A percentile compares a stretch with the other conserved stretches of the same genome.
Evolutionary conservation across 1,139 yeast genomes (phyloP).

Genomic region (Pichia sp.): DNA sequence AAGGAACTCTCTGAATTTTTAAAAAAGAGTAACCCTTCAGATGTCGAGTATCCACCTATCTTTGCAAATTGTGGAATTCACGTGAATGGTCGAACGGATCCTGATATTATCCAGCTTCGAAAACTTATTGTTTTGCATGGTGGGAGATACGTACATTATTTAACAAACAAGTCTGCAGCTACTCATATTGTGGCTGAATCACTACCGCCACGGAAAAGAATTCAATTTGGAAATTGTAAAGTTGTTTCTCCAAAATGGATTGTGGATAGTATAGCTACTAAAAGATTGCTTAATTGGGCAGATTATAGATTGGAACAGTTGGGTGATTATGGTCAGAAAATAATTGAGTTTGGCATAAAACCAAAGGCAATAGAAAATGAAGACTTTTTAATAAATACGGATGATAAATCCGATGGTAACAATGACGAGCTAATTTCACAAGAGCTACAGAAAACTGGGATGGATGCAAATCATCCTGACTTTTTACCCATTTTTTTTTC

Average conservation of each 20-base stretch:
- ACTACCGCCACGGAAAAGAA: slow-evolving; percentile 67
- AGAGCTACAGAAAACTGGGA: slow-evolving; percentile 17
- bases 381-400: slow-evolving; percentile 6
- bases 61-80: slow-evolving; percentile 62
- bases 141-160: slow-evolving; percentile 65
- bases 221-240: slow-evolving; percentile 58
- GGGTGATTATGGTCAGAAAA: slow-evolving; percentile 16
- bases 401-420: slow-evolving; percentile 11
- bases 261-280: slow-evolving; percentile 49
- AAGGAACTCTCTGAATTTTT: slow-evolving; percentile 47
- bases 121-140: slow-evolving; percentile 70
- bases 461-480: slow-evolving; percentile 71
- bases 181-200: slow-evolving; percentile 82
- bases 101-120: slow-evolving; percentile 68
- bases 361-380: background rate
- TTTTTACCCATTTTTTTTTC: slow-evolving; percentile 68
- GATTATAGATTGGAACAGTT: slow-evolving; percentile 43
- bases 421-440: slow-evolving; percentile 13
- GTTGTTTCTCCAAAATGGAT: slow-evolving; percentile 87
- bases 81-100: slow-evolving; percentile 82
- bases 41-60: slow-evolving; percentile 32
- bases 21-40: slow-evolving; percentile 27
- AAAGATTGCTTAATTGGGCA: slow-evolving; percentile 58
- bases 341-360: background rate
- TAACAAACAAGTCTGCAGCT: slow-evolving; percentile 63